These are phyloP conservation scores for Debaryomyces tyrocola DNA, from an alignment of 805 yeast species.

Conservation along the genomic window DNA sequence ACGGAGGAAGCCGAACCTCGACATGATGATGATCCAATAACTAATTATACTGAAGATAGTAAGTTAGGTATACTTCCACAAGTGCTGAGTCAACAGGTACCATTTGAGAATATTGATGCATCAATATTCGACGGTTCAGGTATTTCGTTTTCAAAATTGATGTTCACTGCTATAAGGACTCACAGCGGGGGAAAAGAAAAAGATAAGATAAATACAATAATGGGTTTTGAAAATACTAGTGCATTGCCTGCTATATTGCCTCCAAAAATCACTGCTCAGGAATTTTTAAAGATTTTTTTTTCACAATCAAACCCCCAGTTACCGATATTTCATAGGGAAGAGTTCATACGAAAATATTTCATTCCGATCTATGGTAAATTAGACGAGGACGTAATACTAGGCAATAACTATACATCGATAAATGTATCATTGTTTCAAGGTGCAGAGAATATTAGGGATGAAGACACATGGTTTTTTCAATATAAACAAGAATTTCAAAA, in stretches of 20 bases:
- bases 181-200: constrained; percentile 18
- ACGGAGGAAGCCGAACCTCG: neutral
- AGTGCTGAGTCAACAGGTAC: no score
- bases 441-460: constrained; percentile 18
- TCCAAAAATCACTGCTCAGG: constrained; percentile 67
- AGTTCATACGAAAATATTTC: constrained; percentile 63
- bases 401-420: constrained; percentile 54
- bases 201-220: constrained; percentile 24
- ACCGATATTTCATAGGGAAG: constrained; percentile 82
- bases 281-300: constrained; percentile 63
- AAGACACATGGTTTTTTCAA: constrained; percentile 49
- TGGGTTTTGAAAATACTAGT: constrained; percentile 26
- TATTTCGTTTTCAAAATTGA: constrained; percentile 71
- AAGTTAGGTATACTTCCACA: no score
- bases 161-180: constrained; percentile 75
- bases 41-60: neutral
- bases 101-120: neutral
- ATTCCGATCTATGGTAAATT: constrained; percentile 79
- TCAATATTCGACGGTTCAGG: neutral
- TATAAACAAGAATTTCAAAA: constrained; percentile 33
- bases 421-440: constrained; percentile 26
- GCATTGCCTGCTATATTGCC: constrained; percentile 56
- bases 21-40: neutral
- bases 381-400: constrained; percentile 53
- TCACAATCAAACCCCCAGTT: constrained; percentile 80